Evolutionary conservation across 352 stramenopile genomes (phyloP).

Genomic region (Halophytophthora batemanensis): DNA sequence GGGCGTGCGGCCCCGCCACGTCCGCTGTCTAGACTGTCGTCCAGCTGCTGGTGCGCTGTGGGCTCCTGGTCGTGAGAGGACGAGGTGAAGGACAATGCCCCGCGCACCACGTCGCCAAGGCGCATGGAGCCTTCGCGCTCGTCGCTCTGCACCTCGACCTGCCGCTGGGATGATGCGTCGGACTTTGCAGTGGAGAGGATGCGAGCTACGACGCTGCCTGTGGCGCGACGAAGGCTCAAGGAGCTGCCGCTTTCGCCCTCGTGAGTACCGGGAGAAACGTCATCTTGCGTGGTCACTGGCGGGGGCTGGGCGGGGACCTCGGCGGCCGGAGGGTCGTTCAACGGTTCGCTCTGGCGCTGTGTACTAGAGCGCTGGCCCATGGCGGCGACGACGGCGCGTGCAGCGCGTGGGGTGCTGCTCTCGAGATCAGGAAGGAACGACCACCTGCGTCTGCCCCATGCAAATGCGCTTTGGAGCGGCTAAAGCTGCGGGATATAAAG

Average conservation of each 20-base stretch:
- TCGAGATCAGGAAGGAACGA: not conserved
- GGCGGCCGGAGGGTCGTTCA: not conserved
- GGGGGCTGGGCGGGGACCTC: conserved; percentile 1
- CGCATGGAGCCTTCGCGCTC: conserved; percentile 10
- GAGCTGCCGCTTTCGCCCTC: too few species aligned
- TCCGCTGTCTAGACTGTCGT: conserved; percentile 9
- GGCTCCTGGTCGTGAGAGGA: conserved; percentile 13
- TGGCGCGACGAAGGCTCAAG: not conserved
- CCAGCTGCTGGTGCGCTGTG: conserved; percentile 9
- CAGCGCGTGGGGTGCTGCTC: not conserved
- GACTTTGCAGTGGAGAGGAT: conserved; percentile 7
- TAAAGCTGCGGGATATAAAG: not conserved
- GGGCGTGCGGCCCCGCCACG: not conserved
- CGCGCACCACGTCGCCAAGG: conserved; percentile 18
- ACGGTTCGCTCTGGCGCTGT: conserved; percentile 23
- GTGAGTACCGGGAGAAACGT: too few species aligned
- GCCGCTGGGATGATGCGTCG: conserved; percentile 3
- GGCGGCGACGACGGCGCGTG: not conserved
- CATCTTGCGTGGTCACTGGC: not conserved
- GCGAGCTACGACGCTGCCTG: not conserved
- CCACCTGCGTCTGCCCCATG: not conserved
- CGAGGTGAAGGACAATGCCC: conserved; percentile 3
- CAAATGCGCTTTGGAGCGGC: not conserved
- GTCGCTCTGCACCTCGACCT: not conserved
- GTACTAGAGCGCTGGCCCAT: conserved; percentile 40